These are phyloP conservation scores for Lipomyces kockii DNA, from an alignment of 805 yeast genomes.

Conservation along the genomic window DNA sequence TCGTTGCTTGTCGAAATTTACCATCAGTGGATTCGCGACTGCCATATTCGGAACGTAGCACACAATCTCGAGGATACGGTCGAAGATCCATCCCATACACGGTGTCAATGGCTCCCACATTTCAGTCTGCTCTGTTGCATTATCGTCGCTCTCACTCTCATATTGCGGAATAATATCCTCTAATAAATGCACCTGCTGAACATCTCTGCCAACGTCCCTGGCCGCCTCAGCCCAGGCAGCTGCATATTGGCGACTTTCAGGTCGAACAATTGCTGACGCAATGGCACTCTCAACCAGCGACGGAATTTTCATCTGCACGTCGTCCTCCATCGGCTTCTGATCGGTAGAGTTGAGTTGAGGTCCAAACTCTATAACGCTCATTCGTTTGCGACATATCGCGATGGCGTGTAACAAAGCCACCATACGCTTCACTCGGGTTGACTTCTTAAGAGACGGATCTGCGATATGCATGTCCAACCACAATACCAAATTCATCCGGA, in stretches of 20 bases:
- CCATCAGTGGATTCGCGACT: constrained; percentile 61
- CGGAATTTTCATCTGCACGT: constrained; percentile 54
- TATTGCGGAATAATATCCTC: constrained; percentile 28
- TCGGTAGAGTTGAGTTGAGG: background rate
- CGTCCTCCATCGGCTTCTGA: constrained; percentile 2
- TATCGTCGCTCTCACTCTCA: background rate
- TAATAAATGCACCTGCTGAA: constrained; percentile 37
- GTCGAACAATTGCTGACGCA: constrained; percentile 72
- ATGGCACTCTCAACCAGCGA: constrained; percentile 84
- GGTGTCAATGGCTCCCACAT: constrained; percentile 61
- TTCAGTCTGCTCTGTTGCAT: constrained; percentile 8
- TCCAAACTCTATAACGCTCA: constrained; percentile 54
- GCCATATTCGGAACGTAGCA: constrained; percentile 81
- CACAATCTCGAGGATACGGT: constrained; percentile 74
- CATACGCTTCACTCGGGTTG: constrained; percentile 71
- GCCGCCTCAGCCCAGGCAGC: constrained; percentile 72
- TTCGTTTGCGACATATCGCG: constrained; percentile 68
- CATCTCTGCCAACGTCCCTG: constrained; percentile 39
- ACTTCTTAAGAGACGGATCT: constrained; percentile 61
- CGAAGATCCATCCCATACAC: constrained; percentile 90
- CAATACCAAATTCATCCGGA: constrained; percentile 68
- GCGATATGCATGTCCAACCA: constrained; percentile 68
- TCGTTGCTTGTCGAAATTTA: constrained; percentile 85
- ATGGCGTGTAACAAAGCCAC: constrained; percentile 66
- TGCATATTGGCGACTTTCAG: constrained; percentile 75